phyloP scores from a whole-genome alignment of 1,284 basidiomycete species.

The Pseudozyma hubeiensis region DNA sequence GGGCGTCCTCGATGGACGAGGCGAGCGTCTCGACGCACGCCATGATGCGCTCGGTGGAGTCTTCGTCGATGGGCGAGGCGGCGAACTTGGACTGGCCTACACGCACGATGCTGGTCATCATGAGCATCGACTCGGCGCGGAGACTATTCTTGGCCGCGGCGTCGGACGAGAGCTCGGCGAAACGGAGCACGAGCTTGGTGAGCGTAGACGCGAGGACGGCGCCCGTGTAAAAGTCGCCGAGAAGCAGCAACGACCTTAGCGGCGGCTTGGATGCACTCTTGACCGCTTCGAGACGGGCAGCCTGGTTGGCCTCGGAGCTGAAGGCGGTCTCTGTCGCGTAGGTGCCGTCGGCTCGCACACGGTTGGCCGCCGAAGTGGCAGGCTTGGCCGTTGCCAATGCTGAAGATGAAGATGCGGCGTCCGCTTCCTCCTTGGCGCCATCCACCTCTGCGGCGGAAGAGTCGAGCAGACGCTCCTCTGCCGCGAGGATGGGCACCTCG shows the following conservation, averaged over 20 bases:
- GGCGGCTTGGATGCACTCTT: conserved; percentile 91
- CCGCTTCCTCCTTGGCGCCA: conserved; percentile 36
- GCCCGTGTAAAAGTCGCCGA: conserved; percentile 97
- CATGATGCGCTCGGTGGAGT: conserved; percentile 95
- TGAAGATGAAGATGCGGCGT: conserved; percentile 28
- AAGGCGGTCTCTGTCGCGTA: conserved; percentile 97
- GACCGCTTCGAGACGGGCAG: conserved; percentile 79
- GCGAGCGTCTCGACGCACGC: conserved; percentile 93
- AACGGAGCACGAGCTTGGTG: conserved; percentile 90
- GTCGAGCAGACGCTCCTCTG: conserved; percentile 70
- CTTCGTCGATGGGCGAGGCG: conserved; percentile 93
- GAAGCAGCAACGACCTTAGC: conserved; percentile 88
- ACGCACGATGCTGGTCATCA: conserved; percentile 96
- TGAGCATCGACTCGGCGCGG: conserved; percentile 94
- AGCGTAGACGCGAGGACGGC: conserved; percentile 87
- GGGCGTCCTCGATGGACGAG: conserved; percentile 53
- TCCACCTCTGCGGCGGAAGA: conserved; percentile 52
- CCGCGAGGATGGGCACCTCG: conserved; percentile 92
- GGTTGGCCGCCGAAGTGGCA: conserved; percentile 72
- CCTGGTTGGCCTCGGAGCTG: conserved; percentile 75
- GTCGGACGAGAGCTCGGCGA: conserved; percentile 74
- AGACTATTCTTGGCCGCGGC: conserved; percentile 75
- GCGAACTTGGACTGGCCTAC: conserved; percentile 97
- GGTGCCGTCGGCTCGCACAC: conserved; percentile 92
- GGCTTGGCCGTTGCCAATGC: conserved; percentile 67